Conservation (phyloP, 73 alveolate species). For the Paramecium primaurelia region DNA sequence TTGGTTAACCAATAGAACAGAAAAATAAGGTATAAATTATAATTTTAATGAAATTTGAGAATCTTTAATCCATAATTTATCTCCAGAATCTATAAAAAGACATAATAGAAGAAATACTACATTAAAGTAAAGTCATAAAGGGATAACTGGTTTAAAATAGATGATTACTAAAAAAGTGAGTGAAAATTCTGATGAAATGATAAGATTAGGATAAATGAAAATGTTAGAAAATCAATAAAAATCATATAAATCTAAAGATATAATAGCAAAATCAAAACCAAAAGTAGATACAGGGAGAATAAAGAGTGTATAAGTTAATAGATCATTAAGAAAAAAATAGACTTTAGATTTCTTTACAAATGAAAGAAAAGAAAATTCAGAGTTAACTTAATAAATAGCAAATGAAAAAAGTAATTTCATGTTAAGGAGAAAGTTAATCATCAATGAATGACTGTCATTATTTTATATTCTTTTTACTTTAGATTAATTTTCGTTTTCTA, state of each 20-base stretch:
- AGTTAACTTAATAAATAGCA: not conserved
- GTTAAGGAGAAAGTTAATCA: not conserved
- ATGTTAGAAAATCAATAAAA: not conserved
- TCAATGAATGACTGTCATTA: not conserved
- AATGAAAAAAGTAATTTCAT: conserved; percentile 13
- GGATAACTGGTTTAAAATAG: not conserved
- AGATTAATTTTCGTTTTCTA: not conserved
- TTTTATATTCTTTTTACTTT: not conserved
- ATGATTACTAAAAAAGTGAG: conserved; percentile 38
- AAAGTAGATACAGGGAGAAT: conserved; percentile 7
- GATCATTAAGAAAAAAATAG: not conserved
- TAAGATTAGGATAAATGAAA: conserved; percentile 5
- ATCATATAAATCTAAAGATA: not conserved
- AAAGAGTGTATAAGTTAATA: not conserved
- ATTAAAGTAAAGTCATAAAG: not conserved
- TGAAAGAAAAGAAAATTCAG: conserved; percentile 36
- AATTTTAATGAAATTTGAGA: not conserved
- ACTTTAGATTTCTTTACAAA: not conserved
- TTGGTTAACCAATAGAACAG: conserved; percentile 21
- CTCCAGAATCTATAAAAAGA: not conserved
- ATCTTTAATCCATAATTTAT: not conserved
- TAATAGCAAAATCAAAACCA: not conserved
- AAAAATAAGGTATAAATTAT: not conserved
- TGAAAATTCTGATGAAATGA: conserved; percentile 44
- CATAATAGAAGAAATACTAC: not conserved